Conservation (phyloP, 441 rosid genomes). For the Euphorbia corollata region DNA sequence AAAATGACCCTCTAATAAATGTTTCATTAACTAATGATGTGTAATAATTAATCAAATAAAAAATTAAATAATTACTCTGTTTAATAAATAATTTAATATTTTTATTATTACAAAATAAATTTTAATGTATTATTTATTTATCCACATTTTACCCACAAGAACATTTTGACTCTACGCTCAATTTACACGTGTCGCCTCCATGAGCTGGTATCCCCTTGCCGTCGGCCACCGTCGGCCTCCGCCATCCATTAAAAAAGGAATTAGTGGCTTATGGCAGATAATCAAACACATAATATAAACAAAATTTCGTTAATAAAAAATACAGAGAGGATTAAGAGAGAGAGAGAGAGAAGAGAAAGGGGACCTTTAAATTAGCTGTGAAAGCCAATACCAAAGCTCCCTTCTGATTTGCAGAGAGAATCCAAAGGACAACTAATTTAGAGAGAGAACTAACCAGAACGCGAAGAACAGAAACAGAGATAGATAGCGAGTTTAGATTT, state of each 20-base stretch:
- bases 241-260: background rate
- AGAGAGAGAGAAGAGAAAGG: background rate
- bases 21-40: too few species aligned
- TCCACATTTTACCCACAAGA: too few species aligned
- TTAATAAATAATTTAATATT: too few species aligned
- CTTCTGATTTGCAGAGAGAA: constrained; percentile 73
- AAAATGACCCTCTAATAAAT: too few species aligned
- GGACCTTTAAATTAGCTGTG: constrained; percentile 32
- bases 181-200: background rate
- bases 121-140: too few species aligned
- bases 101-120: too few species aligned
- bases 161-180: background rate
- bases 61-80: too few species aligned
- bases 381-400: constrained; percentile 34
- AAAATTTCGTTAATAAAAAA: too few species aligned
- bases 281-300: background rate
- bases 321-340: background rate
- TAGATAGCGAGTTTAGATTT: constrained; percentile 13
- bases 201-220: background rate
- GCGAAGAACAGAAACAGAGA: constrained; percentile 32
- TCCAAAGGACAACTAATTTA: constrained; percentile 36
- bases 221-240: background rate
- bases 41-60: too few species aligned
- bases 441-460: constrained; percentile 30
- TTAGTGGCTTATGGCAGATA: background rate